Evolutionary conservation across 768 basidiomycete species (phyloP), one percentile per base, ranked within the genome.

Genomic region (Termitomyces bulborhizus): DNA sequence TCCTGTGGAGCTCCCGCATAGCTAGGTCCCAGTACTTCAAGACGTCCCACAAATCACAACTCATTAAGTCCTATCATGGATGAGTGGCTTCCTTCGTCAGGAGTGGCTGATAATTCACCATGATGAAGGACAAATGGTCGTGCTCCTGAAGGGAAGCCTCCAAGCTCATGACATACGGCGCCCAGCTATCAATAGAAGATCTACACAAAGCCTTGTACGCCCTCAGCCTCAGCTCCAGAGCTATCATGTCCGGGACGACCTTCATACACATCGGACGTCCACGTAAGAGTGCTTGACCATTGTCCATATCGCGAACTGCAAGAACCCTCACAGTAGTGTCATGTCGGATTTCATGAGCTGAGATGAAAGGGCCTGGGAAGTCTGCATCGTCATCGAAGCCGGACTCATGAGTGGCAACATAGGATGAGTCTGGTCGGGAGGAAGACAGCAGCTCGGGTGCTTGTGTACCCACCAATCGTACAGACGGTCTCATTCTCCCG

Each of bases 191-290:
- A 6, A 56, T 39, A 34, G 59, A 44, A 50, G 63, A 57, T 53
- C 62, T 26, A 2, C 66, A 68, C 46, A 78, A 59, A 7, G 65
- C 68, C 51, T 68, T 69, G 59, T 74, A 76, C 1, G 66, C 66
- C 15, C 46, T 55, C 39, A 77, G 57, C 15, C 46, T 55, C 39
- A 77, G 57, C 51, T 77, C 76, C 41, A 55, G 62, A n/a, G 60
- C 48, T 36, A 72, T 60, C 4, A 66, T 62, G 2, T 48, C n/a
- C 8, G 46, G 53, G 51, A 74, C 68, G 3, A 66, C 61, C 51
- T 77, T 78, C 48, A 78, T 58, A 60, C 76, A 78, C 51, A 78
- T 42, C 12, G 72, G 29, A 13, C 69, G 70, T 4, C 67, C 69
- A 18, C 41, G n/a, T 7, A 57, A 43, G 2, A 27, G 42, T 18